Base-by-base conservation (phyloP, 768 basidiomycete genomes). In the Cytidiella melzeri region DNA sequence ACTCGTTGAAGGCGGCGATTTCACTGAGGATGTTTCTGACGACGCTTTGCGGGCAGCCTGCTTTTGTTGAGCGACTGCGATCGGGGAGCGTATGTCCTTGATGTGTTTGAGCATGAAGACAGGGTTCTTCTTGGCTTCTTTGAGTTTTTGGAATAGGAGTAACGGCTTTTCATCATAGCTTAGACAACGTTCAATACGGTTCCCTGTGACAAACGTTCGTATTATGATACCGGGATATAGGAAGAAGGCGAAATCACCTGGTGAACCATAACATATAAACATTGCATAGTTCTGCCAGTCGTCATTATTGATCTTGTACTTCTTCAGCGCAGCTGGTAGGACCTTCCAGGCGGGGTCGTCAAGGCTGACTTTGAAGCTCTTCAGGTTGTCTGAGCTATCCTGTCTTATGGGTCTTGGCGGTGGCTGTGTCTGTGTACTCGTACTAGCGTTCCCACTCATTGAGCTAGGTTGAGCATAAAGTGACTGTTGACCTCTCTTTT, bases 271-370 rank as follows among this genome's bases (percentile, higher is more conserved):
- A 59, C 95, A 98, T 53, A 99, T 98, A 69, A 99, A 99, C 86
- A 99, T 89, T 24, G 96, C 96, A 70, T 98, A 99, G 60, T 92
- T 90, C 72, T 92, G 87, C 96, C 96, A 99, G 65, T 90, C 94
- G 55, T 98, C 96, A 57, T 91, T 91, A 66, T 95, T 92, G 69
- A 98, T 98, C 62, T 91, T 93, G 67, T 99, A 99, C 67, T 98
- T 98, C 71, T 97, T 97, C 55, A 99, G 72, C 13, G 96, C 96
- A 0, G 96, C 96, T 1, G 96, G 96, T 13, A 99, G 73, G 19
- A 99, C 96, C 64, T 98, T 98, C 87, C 90, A 98, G 26, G 95
- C 96, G 0, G 96, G 96, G 64, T 99, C 96, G 47, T 98, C 95
- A 50, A 99, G 66, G 56, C 90, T 96, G 52, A 99, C 95, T 67